Base-by-base conservation (phyloP, 1,139 yeast species). In the Kodamaea sp. region DNA sequence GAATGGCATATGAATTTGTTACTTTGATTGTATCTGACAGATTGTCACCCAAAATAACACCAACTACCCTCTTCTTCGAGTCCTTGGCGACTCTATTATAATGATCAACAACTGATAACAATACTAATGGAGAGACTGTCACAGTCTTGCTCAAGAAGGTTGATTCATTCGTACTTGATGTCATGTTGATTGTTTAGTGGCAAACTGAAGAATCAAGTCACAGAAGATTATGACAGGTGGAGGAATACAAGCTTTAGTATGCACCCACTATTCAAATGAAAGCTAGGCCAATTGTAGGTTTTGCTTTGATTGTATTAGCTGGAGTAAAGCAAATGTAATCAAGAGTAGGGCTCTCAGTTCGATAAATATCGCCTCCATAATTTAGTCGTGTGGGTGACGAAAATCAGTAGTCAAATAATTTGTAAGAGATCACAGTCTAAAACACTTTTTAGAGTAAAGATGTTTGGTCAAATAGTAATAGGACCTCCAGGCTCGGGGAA, bases 401-500 rank as follows among this genome's bases (percentile, higher is more conserved):
- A n/a, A n/a, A n/a, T n/a, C n/a, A n/a, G n/a, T n/a, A n/a, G n/a
- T n/a, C n/a, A n/a, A n/a, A n/a, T n/a, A n/a, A n/a, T n/a, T n/a
- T n/a, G n/a, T n/a, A n/a, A n/a, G n/a, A n/a, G n/a, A n/a, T n/a
- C n/a, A n/a, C n/a, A n/a, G n/a, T n/a, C n/a, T n/a, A n/a, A n/a
- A n/a, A n/a, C n/a, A n/a, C n/a, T n/a, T n/a, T n/a, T n/a, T n/a
- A n/a, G n/a, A n/a, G n/a, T n/a, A n/a, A n/a, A n/a, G n/a, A 70
- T 70, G 67, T 90, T 87, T 59, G 97, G 95, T 2, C 97, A 92
- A 60, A 78, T 92, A 14, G 92, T 92, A 10, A 87, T 94, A 23
- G 99, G 99, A 0, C 97, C 98, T 0, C 98, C 99, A 0, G 99
- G 98, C 2, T 76, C 96, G 0, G 99, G 99, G 1, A 94, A 94